Conservation (phyloP, 176 grass and related monocot species). For the Rhynchospora breviuscula region DNA sequence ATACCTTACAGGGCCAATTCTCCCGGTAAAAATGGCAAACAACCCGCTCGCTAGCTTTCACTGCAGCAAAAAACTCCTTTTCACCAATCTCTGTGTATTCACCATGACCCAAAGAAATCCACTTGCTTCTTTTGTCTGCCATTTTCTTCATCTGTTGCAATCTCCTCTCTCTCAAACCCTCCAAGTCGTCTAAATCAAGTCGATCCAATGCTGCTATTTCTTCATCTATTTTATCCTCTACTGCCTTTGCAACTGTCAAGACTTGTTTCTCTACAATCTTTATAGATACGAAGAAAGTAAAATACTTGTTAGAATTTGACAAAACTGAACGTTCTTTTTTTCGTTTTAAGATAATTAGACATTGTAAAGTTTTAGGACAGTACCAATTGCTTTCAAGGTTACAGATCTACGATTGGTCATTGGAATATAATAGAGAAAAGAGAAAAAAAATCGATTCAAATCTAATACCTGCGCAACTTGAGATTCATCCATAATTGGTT, state of each 20-base stretch:
- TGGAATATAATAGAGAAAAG: background rate
- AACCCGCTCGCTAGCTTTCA: constrained; percentile 80
- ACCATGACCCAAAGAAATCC: constrained; percentile 70
- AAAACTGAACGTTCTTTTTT: background rate
- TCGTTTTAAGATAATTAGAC: background rate
- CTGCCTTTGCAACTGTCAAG: constrained; percentile 68
- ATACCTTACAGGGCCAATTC: constrained; percentile 98
- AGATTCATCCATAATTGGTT: constrained; percentile 15
- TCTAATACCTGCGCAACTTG: constrained; percentile 17
- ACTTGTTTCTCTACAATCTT: constrained; percentile 87
- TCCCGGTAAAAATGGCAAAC: constrained; percentile 96
- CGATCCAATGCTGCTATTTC: constrained; percentile 63
- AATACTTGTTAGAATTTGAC: background rate
- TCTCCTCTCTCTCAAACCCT: constrained; percentile 77
- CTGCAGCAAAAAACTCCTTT: constrained; percentile 90
- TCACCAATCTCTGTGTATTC: constrained; percentile 79
- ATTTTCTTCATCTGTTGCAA: constrained; percentile 87
- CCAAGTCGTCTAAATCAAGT: constrained; percentile 74
- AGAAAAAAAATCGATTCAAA: background rate
- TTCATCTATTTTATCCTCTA: constrained; percentile 89
- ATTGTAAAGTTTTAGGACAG: background rate
- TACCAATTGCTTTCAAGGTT: background rate
- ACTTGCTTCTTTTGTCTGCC: constrained; percentile 72
- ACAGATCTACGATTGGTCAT: background rate
- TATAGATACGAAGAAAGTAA: background rate